Conservation (phyloP, 768 basidiomycete species). For the Podaxis sp. region DNA sequence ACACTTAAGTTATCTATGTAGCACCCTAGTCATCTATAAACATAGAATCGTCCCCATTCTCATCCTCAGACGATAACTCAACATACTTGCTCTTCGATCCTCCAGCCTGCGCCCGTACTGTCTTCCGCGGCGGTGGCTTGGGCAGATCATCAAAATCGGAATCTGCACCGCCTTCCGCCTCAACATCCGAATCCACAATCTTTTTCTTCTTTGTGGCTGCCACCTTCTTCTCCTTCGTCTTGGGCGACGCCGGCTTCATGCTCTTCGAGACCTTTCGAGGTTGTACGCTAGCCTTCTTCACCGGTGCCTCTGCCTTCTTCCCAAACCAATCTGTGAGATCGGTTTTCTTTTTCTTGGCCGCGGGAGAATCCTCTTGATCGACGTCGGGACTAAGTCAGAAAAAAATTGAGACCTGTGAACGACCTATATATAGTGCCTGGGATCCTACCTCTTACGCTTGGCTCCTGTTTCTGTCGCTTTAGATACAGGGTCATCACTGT, state of each 20-base stretch:
- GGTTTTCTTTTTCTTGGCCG: conserved; percentile 51
- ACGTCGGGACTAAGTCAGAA: conserved; percentile 12
- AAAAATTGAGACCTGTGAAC: not conserved
- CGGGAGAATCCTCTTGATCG: conserved; percentile 43
- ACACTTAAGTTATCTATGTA: not conserved
- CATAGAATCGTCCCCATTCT: conserved; percentile 44
- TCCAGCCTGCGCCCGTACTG: conserved; percentile 47
- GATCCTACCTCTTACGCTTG: conserved; percentile 72
- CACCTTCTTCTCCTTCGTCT: conserved; percentile 49
- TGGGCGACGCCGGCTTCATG: conserved; percentile 57
- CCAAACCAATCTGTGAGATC: conserved; percentile 62
- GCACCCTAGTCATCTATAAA: conserved; percentile 38
- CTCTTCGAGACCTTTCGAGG: conserved; percentile 54
- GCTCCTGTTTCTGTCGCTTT: conserved; percentile 21
- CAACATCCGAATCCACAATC: conserved; percentile 44
- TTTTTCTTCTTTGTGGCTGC: conserved; percentile 32
- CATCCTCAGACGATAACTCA: conserved; percentile 55
- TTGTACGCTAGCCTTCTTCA: conserved; percentile 32
- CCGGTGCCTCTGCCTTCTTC: conserved; percentile 37
- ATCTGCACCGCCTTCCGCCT: conserved; percentile 40
- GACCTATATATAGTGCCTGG: conserved; percentile 28
- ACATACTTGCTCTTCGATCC: conserved; percentile 61
- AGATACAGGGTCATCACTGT: conserved; percentile 20
- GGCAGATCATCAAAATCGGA: conserved; percentile 29
- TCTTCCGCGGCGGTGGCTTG: conserved; percentile 38